Base-by-base conservation (phyloP, 192 early-diverging fungal genomes). In the Podila epicladia region DNA sequence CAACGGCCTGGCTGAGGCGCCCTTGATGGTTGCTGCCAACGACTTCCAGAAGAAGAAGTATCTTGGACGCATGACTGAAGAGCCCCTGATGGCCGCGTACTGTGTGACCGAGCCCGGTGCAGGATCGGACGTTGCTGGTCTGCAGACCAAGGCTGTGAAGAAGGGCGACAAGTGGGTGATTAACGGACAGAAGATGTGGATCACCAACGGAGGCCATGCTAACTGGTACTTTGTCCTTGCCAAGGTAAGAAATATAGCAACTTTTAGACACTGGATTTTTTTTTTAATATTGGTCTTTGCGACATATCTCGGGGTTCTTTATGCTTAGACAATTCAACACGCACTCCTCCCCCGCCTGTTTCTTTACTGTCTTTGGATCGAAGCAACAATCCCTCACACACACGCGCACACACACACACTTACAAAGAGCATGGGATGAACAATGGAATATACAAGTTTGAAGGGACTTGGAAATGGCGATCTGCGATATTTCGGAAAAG, bases 171-270 rank as follows among this genome's bases (percentile, higher is more conserved):
- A 90, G 62, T 95, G 94, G 93, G 78, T 93, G 1, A 85, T 94
- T 58, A 94, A 93, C 73, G 96, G 96, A 32, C 89, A 92, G 73
- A 98, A 98, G 89, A 97, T 97, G 95, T 98, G 96, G 96, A 98
- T 98, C 82, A 98, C 97, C 62, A 98, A 98, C 76, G 94, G 93
- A 70, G 95, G 95, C 31, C 91, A 97, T 76, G 97, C 97, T 67
- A 96, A 98, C 91, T 98, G 96, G 96, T 97, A 90, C 93, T 98
- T 97, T 86, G 90, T 97, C 33, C 86, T 98, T 50, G 97, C 97
- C 45, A 91, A 92, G 75, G 75, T 79, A 79, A 58, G 38, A 38
- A 19, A 26, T 3, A 9, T 2, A 60, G 7, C 17, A 60, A 60
- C n/a, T n/a, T n/a, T n/a, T n/a, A n/a, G n/a, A 15, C 9, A 20